These are phyloP conservation scores for Teratosphaeria destructans DNA, from an alignment of 2,329 filamentous ascomycete species.

Conservation along the genomic window DNA sequence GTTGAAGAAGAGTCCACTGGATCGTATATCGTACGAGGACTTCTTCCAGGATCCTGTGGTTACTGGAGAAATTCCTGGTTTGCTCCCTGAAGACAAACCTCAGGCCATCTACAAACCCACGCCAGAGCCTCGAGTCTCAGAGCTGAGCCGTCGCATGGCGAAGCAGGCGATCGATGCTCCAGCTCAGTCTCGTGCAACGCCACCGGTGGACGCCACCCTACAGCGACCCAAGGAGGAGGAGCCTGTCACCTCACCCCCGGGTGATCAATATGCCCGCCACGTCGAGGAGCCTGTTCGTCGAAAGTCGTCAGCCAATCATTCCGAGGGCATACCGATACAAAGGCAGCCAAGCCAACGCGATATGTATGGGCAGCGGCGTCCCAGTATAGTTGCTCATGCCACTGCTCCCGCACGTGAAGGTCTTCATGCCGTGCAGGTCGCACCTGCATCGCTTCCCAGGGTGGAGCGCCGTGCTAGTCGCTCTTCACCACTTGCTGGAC, in stretches of 20 bases:
- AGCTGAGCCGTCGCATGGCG: slow-evolving; percentile 22
- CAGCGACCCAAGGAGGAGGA: slow-evolving; percentile 13
- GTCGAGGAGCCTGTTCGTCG: slow-evolving; percentile 14
- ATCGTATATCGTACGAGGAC: slow-evolving; percentile 73
- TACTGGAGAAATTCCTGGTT: slow-evolving; percentile 22
- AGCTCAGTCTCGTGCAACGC: slow-evolving; percentile 1
- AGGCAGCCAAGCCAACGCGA: slow-evolving; percentile 23
- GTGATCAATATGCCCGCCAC: slow-evolving; percentile 1
- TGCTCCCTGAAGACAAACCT: slow-evolving; percentile 22
- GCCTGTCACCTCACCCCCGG: not conserved
- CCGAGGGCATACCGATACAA: slow-evolving; percentile 11
- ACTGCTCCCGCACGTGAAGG: slow-evolving; percentile 36
- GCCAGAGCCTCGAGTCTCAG: slow-evolving; percentile 18
- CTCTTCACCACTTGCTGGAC: slow-evolving; percentile 25
- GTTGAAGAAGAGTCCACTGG: slow-evolving; percentile 74
- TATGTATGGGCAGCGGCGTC: slow-evolving; percentile 30
- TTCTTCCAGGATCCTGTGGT: slow-evolving; percentile 59
- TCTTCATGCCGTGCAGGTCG: slow-evolving; percentile 23
- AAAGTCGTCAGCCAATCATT: slow-evolving; percentile 15
- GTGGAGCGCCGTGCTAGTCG: slow-evolving; percentile 55
- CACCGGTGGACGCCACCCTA: slow-evolving; percentile 7
- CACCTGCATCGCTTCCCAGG: slow-evolving; percentile 9
- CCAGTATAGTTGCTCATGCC: slow-evolving; percentile 32
- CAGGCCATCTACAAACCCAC: slow-evolving; percentile 10
- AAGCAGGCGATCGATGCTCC: slow-evolving; percentile 20